These are phyloP conservation scores for Scalesia atractyloides DNA, from an alignment of 129 eudicot genomes.

Conservation along the genomic window DNA sequence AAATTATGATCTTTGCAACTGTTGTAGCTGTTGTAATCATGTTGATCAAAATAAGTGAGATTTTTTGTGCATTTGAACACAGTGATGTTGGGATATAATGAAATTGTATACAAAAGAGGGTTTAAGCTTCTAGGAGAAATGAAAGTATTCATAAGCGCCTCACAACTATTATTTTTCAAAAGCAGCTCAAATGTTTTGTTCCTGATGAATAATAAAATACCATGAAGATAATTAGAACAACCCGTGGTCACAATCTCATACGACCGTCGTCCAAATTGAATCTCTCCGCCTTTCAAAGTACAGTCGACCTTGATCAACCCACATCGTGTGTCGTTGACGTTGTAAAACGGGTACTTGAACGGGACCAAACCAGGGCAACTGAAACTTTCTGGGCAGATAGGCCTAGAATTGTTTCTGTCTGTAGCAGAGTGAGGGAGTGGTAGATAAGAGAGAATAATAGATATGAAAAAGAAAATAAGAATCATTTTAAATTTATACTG, in stretches of 20 bases:
- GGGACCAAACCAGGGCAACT: neutral
- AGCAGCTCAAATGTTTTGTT: constrained; percentile 10
- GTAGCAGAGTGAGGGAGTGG: no score
- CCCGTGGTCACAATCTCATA: neutral
- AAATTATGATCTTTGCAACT: constrained; percentile 11
- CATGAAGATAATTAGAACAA: neutral
- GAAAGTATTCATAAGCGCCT: constrained; percentile 3
- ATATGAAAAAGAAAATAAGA: no score
- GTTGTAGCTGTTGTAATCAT: neutral
- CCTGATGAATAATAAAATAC: neutral
- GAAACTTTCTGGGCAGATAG: constrained; percentile 27
- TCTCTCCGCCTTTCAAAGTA: no score
- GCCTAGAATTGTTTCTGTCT: no score
- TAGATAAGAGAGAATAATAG: no score
- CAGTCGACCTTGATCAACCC: no score
- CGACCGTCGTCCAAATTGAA: no score
- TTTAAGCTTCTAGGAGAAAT: neutral
- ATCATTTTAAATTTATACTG: no score
- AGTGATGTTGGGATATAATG: constrained; percentile 8
- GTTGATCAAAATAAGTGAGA: constrained; percentile 1
- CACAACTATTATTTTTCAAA: constrained; percentile 12
- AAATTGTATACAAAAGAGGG: constrained; percentile 30
- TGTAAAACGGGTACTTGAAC: no score
- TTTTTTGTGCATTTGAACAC: constrained; percentile 36
- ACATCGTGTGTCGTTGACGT: no score